Base-by-base conservation (phyloP, 2,329 filamentous ascomycete genomes). In the Microdochium trichocladiopsis region DNA sequence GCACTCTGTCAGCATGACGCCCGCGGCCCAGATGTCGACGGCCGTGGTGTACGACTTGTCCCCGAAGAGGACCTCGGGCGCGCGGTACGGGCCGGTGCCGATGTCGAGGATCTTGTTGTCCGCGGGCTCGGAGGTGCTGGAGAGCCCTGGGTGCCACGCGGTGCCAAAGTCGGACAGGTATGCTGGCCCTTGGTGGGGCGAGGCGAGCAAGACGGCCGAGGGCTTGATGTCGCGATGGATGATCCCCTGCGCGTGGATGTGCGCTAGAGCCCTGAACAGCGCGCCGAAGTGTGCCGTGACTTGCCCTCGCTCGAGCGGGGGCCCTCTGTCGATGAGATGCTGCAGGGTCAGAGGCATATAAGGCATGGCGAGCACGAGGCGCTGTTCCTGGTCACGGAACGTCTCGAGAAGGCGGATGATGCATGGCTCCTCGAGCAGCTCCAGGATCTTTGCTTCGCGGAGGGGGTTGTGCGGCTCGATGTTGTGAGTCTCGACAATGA, bases 201-300 rank as follows among this genome's bases (percentile, higher is more conserved):
- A 82, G 43, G 78, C 73, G 47, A 96, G 77, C 9, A 96, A 75
- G 33, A 99, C 79, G 51, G 96, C 95, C 0, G 90, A 91, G 1
- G 94, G 94, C 64, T 99, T 99, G 64, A 99, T 74, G 64, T 99
- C 94, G 52, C 94, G 85, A 66, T 99, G 94, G 51, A 99, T 87
- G 53, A 99, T 91, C 8, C 83, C 87, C 23, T 82, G 71, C 8
- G 67, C 60, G 65, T 99, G 94, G 2, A 96, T 74, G 60, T 88
- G 78, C 2, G 71, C 72, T 2, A 99, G 77, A 3, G 83, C 92
- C 3, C 71, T 67, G 63, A 96, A 87, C 6, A 94, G 64, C 58
- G 92, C 84, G 11, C 53, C 70, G 69, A 77, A 94, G 66, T 75
- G 82, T 22, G 63, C 59, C 21, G 65, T 64, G 14, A 73, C 56